These are phyloP conservation scores for Aspergillus bertholletiae DNA, from an alignment of 495 filamentous ascomycete species.

Conservation along the genomic window DNA sequence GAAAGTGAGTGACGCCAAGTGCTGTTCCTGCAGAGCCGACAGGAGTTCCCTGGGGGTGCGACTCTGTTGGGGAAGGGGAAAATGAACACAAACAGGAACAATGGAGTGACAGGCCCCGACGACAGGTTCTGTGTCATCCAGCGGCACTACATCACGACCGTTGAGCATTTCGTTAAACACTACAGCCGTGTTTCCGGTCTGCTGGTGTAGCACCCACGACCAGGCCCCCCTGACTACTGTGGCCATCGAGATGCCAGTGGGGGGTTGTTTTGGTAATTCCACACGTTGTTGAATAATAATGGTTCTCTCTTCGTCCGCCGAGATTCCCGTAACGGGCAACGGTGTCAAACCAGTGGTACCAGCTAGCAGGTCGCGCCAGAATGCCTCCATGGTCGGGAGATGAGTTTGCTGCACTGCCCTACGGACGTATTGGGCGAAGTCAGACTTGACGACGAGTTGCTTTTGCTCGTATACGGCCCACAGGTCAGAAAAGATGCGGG, in stretches of 20 bases:
- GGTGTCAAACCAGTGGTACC: too few relatives aligned
- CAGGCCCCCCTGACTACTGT: constrained; percentile 1
- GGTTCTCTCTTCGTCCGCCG: too few relatives aligned
- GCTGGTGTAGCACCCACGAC: background rate
- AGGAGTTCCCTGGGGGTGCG: too few relatives aligned
- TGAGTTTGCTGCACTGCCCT: too few relatives aligned
- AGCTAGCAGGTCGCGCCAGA: too few relatives aligned
- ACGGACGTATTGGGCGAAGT: background rate
- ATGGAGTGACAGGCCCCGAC: background rate
- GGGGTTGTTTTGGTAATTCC: background rate
- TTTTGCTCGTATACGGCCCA: background rate
- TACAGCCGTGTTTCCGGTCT: background rate
- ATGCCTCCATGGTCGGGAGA: too few relatives aligned
- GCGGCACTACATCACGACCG: background rate
- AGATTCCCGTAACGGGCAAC: too few relatives aligned
- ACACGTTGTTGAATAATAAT: background rate
- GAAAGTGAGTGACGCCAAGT: too few relatives aligned
- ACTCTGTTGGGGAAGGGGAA: too few relatives aligned
- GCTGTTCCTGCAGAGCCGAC: too few relatives aligned
- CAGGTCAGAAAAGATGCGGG: background rate
- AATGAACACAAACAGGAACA: too few relatives aligned
- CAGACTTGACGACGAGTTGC: background rate
- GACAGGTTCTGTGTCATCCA: background rate
- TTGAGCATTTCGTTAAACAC: background rate
- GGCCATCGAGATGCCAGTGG: constrained; percentile 29